A percentile compares a stretch with the other conserved stretches of the same genome.
Evolutionary conservation across 2,329 filamentous ascomycete genomes (phyloP).

Genomic region (Daldinia sp.): DNA sequence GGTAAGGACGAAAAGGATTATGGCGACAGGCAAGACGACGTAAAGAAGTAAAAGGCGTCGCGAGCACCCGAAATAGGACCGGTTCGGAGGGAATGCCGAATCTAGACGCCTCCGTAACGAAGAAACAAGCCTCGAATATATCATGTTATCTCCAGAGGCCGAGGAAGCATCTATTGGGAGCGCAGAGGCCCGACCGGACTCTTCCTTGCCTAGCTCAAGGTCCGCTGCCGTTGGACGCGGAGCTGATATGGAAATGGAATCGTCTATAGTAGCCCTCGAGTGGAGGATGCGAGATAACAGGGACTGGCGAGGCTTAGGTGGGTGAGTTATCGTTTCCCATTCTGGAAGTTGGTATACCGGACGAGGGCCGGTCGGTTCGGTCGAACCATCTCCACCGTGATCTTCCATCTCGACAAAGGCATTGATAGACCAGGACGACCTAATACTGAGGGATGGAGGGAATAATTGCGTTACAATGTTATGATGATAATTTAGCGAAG

Average conservation of each 20-base stretch:
- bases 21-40: slow-evolving; percentile 34
- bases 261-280: slow-evolving; percentile 1
- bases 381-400: slow-evolving; percentile 15
- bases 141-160: not conserved
- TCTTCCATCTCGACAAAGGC: slow-evolving; percentile 23
- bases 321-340: slow-evolving; percentile 36
- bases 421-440: not conserved
- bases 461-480: not conserved
- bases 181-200: slow-evolving; percentile 17
- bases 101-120: slow-evolving; percentile 34
- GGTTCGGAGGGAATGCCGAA: slow-evolving; percentile 37
- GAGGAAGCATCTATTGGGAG: slow-evolving; percentile 18
- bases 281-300: slow-evolving; percentile 31
- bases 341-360: slow-evolving; percentile 37
- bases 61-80: slow-evolving; percentile 39
- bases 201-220: slow-evolving; percentile 20
- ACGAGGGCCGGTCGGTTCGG: slow-evolving; percentile 7
- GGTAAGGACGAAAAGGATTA: slow-evolving; percentile 37
- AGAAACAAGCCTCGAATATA: slow-evolving; percentile 12
- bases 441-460: not conserved
- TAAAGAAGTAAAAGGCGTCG: slow-evolving; percentile 40
- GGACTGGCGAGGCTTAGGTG: slow-evolving; percentile 31
- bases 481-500: not conserved
- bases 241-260: slow-evolving; percentile 5
- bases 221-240: slow-evolving; percentile 12